Percentiles rank a stretch among this genome's conserved stretches.
Conservation (phyloP, 768 basidiomycete genomes). For the Macrolepiota albuminosa region DNA sequence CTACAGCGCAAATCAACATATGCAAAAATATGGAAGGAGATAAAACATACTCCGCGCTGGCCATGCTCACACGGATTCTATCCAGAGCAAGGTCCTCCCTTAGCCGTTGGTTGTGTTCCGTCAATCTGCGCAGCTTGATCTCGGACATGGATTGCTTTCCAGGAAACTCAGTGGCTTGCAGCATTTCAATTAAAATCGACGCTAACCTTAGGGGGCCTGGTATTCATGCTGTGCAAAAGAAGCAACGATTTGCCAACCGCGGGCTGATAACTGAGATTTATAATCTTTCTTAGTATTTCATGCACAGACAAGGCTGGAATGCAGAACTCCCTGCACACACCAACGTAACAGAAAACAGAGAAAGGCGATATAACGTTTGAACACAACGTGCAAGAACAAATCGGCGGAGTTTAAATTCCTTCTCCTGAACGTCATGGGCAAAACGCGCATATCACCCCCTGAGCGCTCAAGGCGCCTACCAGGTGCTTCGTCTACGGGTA, state of each 20-base stretch:
- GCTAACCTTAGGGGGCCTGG: constrained; percentile 66
- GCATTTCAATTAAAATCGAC: constrained; percentile 7
- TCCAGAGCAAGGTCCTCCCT: constrained; percentile 87
- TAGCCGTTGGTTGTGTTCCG: constrained; percentile 90
- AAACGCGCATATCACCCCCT: constrained; percentile 8
- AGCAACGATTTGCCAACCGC: constrained; percentile 15
- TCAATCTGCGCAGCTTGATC: constrained; percentile 89
- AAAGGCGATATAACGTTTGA: constrained; percentile 12
- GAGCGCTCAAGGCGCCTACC: constrained; percentile 3
- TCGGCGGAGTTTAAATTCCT: constrained; percentile 41
- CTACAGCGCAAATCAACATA: constrained; percentile 35
- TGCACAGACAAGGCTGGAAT: neutral
- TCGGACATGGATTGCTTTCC: constrained; percentile 90
- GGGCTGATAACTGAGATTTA: constrained; percentile 8
- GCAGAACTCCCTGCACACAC: constrained; percentile 2
- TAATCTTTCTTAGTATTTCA: neutral
- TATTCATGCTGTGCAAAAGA: constrained; percentile 48
- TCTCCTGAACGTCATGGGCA: constrained; percentile 14
- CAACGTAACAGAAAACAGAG: constrained; percentile 11
- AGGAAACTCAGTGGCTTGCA: constrained; percentile 6
- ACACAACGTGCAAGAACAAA: constrained; percentile 13
- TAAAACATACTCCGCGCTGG: constrained; percentile 68
- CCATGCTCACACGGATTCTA: constrained; percentile 89
- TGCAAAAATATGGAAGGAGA: neutral
- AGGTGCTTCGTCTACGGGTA: neutral